Conservation (phyloP, 257 asterid species). For the Lantana camara region DNA sequence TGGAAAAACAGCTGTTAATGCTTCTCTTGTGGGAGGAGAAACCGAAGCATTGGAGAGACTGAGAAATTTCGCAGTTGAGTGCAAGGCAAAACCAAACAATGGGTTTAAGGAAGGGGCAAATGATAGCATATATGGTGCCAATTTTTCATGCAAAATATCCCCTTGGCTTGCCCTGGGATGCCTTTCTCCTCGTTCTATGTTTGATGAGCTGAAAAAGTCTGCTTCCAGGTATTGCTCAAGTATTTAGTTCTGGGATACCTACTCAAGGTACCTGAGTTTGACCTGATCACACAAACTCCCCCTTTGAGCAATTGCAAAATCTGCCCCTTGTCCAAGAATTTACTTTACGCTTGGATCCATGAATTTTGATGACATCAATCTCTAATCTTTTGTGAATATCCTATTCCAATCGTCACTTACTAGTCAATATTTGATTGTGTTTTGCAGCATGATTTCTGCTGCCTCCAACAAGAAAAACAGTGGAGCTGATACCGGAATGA, state of each 20-base stretch:
- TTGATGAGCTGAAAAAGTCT: constrained; percentile 83
- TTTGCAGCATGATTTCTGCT: constrained; percentile 66
- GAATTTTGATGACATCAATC: too few relatives aligned
- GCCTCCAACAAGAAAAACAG: constrained; percentile 54
- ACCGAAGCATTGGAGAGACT: constrained; percentile 91
- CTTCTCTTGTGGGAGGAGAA: constrained; percentile 92
- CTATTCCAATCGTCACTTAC: too few relatives aligned
- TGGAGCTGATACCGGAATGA: constrained; percentile 63
- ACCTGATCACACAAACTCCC: too few relatives aligned
- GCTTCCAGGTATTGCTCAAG: constrained; percentile 58
- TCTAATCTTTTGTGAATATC: background rate
- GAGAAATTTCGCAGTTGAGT: constrained; percentile 67
- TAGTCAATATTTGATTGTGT: constrained; percentile 11
- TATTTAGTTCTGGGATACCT: background rate
- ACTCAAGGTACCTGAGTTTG: too few relatives aligned
- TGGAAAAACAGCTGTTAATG: constrained; percentile 64
- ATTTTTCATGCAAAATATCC: constrained; percentile 92
- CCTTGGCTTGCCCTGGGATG: constrained; percentile 99
- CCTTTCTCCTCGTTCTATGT: constrained; percentile 98
- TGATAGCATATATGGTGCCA: constrained; percentile 89
- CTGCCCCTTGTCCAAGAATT: too few relatives aligned
- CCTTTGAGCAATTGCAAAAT: too few relatives aligned
- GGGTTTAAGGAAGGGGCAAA: constrained; percentile 57
- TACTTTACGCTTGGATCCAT: too few relatives aligned
- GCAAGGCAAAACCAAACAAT: constrained; percentile 62